These are phyloP conservation scores for Phytophthora colocasiae DNA, from an alignment of 352 stramenopile species.

Conservation along the genomic window DNA sequence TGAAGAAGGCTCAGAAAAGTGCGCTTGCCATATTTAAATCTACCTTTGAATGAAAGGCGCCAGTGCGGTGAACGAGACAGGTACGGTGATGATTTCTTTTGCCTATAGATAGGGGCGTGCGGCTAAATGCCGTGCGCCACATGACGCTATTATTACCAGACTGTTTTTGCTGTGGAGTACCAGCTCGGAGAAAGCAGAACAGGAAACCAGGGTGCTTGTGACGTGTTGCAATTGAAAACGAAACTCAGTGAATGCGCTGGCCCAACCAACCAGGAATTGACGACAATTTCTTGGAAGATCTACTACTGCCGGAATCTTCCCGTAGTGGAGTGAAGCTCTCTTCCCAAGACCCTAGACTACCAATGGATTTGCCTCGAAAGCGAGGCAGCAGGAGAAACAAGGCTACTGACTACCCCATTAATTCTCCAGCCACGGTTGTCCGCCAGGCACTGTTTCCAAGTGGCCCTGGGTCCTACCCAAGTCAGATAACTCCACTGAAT, in stretches of 20 bases:
- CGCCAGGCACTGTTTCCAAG: constrained; percentile 53
- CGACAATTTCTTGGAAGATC: constrained; percentile 48
- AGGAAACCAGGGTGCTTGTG: too few species aligned
- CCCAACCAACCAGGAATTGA: constrained; percentile 18
- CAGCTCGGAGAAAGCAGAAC: too few species aligned
- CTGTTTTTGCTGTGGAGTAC: neutral
- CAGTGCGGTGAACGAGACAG: constrained; percentile 10
- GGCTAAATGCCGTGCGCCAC: neutral
- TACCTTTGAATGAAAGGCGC: constrained; percentile 72
- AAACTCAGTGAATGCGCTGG: constrained; percentile 30
- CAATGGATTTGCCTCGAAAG: constrained; percentile 26
- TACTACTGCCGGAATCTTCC: constrained; percentile 39
- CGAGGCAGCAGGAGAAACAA: constrained; percentile 41
- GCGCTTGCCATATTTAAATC: constrained; percentile 85
- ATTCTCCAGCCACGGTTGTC: constrained; percentile 45
- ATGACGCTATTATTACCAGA: constrained; percentile 26
- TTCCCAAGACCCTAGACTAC: neutral
- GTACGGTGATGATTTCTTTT: neutral
- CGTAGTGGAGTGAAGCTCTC: constrained; percentile 9
- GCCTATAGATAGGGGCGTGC: constrained; percentile 19
- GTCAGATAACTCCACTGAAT: constrained; percentile 38
- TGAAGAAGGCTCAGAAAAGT: constrained; percentile 87
- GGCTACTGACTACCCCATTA: constrained; percentile 37
- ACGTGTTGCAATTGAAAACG: neutral
- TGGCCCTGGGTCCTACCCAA: constrained; percentile 52